Evolutionary conservation across 1,139 yeast genomes (phyloP).

Genomic region (Yamadazyma spencermartinsiae): DNA sequence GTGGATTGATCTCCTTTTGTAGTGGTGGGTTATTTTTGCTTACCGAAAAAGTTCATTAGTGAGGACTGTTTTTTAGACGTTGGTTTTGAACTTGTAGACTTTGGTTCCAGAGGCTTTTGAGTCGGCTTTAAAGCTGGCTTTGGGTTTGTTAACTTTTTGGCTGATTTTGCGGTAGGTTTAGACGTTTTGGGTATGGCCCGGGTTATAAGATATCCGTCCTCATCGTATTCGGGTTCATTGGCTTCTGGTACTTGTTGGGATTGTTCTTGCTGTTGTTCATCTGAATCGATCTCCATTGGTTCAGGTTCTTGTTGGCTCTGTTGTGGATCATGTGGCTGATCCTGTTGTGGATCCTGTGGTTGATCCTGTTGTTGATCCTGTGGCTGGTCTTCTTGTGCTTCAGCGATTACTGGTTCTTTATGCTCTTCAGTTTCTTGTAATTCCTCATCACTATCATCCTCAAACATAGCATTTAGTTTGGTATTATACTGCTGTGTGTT

Average conservation of each 20-base stretch:
- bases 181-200: constrained; percentile 16
- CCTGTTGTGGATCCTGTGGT: constrained; percentile 2
- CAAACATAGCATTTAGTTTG: constrained; percentile 16
- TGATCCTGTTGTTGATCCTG: constrained; percentile 4
- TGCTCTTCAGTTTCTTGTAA: constrained; percentile 9
- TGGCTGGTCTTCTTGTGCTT: constrained; percentile 7
- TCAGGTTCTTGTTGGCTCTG: constrained; percentile 8
- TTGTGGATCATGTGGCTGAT: constrained; percentile 3
- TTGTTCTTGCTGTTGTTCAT: constrained; percentile 7
- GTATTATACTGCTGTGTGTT: constrained; percentile 8
- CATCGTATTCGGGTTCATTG: constrained; percentile 29
- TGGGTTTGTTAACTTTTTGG: constrained; percentile 15
- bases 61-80: constrained; percentile 33
- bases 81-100: constrained; percentile 9
- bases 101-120: constrained; percentile 7
- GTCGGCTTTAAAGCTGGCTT: constrained; percentile 8
- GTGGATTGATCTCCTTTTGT: not conserved
- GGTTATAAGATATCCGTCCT: constrained; percentile 43
- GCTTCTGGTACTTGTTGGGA: constrained; percentile 12
- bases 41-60: constrained; percentile 41
- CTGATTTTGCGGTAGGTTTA: constrained; percentile 16
- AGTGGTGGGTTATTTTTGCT: constrained; percentile 14
- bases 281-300: constrained; percentile 2
- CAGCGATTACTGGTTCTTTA: constrained; percentile 7
- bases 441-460: constrained; percentile 20